A percentile compares a stretch with the other conserved stretches of the same genome.
These are phyloP conservation scores for Ophiostoma montium DNA, from an alignment of 2,329 filamentous ascomycete genomes.

Conservation along the genomic window DNA sequence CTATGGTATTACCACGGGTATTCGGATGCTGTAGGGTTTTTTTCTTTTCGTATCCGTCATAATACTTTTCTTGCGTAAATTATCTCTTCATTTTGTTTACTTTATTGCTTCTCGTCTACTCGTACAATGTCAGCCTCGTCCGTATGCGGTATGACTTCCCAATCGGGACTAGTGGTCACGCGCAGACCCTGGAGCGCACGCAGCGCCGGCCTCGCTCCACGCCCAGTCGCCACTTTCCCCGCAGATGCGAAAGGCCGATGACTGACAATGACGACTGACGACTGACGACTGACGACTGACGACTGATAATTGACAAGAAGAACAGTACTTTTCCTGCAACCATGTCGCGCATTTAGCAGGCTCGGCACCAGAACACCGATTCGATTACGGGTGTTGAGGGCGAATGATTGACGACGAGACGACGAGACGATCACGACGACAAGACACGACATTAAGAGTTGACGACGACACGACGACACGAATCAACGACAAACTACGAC, in stretches of 20 bases:
- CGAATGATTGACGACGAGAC: not conserved
- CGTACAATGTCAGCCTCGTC: not conserved
- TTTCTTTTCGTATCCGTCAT: no score
- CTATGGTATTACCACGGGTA: no score
- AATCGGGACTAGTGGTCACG: constrained; percentile 1
- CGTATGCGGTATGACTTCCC: constrained; percentile 4
- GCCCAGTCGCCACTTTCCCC: not conserved
- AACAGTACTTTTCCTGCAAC: no score
- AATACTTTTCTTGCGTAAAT: no score
- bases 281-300: no score
- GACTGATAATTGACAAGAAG: no score
- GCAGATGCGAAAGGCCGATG: no score
- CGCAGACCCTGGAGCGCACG: not conserved
- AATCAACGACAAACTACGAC: not conserved
- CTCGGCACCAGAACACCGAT: constrained; percentile 2
- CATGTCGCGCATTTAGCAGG: not conserved
- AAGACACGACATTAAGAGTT: not conserved
- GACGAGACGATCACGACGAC: not conserved
- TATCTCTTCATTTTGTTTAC: no score
- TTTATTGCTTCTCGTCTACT: no score
- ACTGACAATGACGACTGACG: no score
- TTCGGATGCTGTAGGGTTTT: no score
- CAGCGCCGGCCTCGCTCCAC: not conserved
- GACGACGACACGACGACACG: not conserved
- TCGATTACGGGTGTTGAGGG: no score